A percentile compares a stretch with the other conserved stretches of the same genome.
These are phyloP conservation scores for Backusella mclennaniae DNA, from an alignment of 192 early-diverging fungal genomes.

Conservation along the genomic window DNA sequence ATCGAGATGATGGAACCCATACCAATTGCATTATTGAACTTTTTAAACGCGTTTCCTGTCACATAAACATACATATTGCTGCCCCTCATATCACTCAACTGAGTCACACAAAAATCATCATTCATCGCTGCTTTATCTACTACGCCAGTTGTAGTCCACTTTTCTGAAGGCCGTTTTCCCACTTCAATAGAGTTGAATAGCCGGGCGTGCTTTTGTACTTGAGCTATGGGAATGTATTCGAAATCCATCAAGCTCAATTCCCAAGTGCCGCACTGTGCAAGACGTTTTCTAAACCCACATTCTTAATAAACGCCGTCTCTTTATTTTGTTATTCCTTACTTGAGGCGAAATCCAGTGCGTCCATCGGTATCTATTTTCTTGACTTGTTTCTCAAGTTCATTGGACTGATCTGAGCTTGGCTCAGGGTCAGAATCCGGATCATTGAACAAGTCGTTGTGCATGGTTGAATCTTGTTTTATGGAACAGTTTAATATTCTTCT, in stretches of 20 bases:
- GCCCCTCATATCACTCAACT: constrained; percentile 16
- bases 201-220: background rate
- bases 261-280: background rate
- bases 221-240: background rate
- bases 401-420: background rate
- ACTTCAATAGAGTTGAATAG: constrained; percentile 15
- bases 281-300: background rate
- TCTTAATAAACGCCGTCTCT: background rate
- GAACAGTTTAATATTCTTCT: background rate
- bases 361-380: background rate
- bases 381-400: background rate
- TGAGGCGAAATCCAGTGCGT: background rate
- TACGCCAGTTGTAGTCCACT: constrained; percentile 24
- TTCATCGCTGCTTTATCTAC: background rate
- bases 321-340: background rate
- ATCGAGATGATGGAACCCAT: constrained; percentile 10
- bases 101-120: constrained; percentile 8
- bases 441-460: background rate
- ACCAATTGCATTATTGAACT: background rate
- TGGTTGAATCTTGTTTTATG: background rate
- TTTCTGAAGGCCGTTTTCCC: background rate
- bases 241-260: background rate
- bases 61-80: constrained; percentile 11
- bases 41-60: constrained; percentile 8
- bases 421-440: background rate